These are phyloP conservation scores for Coniochaeta hoffmannii DNA, from an alignment of 2,329 filamentous ascomycete species.

Conservation along the genomic window DNA sequence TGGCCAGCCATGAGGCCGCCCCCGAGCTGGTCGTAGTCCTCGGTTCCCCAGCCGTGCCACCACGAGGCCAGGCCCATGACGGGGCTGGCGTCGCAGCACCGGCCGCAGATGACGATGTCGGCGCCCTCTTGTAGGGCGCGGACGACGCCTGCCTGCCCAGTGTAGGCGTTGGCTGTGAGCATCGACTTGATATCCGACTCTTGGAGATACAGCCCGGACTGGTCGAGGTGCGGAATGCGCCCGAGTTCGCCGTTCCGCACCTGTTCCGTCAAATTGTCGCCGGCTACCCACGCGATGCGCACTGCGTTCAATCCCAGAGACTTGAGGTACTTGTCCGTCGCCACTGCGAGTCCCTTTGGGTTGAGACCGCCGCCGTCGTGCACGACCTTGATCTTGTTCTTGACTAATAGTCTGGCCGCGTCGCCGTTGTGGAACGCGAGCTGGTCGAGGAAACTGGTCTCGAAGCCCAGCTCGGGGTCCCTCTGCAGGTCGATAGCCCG, in stretches of 20 bases:
- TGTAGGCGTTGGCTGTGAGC: background rate
- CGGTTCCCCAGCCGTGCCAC: conserved; percentile 35
- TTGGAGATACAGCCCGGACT: background rate
- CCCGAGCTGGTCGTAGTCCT: conserved; percentile 32
- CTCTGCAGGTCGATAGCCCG: conserved; percentile 21
- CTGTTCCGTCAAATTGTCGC: conserved; percentile 32
- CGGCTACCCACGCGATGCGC: conserved; percentile 34
- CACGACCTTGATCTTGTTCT: conserved; percentile 40
- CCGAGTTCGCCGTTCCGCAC: background rate
- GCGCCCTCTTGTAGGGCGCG: conserved; percentile 14
- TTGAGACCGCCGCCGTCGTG: conserved; percentile 42
- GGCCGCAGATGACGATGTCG: conserved; percentile 27
- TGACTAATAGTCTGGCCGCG: conserved; percentile 13
- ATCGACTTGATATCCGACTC: background rate
- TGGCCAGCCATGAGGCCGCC: conserved; percentile 32
- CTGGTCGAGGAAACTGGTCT: conserved; percentile 21
- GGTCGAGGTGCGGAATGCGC: background rate
- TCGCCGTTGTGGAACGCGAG: conserved; percentile 16
- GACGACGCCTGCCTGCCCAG: background rate
- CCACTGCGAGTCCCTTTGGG: conserved; percentile 35
- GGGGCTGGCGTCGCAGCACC: conserved; percentile 28
- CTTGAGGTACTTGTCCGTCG: conserved; percentile 6
- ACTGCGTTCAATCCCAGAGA: conserved; percentile 14
- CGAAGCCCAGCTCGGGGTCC: conserved; percentile 20
- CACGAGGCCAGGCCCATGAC: conserved; percentile 39